Evolutionary conservation across 1,284 basidiomycete genomes (phyloP), one percentile per base, ranked within the genome.

Genomic region (Pseudozyma tsukubaensis): DNA sequence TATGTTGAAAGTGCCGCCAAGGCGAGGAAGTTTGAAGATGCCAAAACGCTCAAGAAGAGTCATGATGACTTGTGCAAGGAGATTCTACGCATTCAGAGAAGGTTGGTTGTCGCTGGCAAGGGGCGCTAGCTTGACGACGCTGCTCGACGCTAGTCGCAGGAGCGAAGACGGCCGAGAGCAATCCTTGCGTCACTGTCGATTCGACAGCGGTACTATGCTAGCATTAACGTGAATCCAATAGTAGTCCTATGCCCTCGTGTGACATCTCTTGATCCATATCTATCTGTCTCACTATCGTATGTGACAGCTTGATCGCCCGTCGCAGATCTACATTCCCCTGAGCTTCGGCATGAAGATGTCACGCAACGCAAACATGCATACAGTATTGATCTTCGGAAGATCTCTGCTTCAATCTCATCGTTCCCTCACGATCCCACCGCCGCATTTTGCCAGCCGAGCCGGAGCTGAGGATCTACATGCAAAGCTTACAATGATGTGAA

Each of bases 11-110:
- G 69, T 5, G 83, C 83, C 1, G 61, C 70, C 18, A 77, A 71
- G 40, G 65, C 70, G 18, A 59, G 83, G 13, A 81, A 83, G 55
- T 76, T 83, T 19, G 78, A 82, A 24, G 83, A 84, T 39, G 77
- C 78, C 35, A 58, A 61, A 42, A 73, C 65, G 48, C 59, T 84
- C 43, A 75, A 76, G 49, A 59, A 51, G 57, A 83, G 74, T 47
- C 72, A 72, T 36, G 76, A 79, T 11, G 83, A 84, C 36, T 36
- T 84, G 44, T 74, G 74, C 16, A 59, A 51, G 37, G 83, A 82
- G 65, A 79, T 83, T 18, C 42, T 65, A 5, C 55, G 73, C 37
- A 42, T 78, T 39, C 76, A 74, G 58, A 43, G 51, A 49, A 42
- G 50, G 50, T 40, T 75, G 6, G 72, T 70, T 0, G 63, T 75